Conservation (phyloP, 352 stramenopile species). For the Globisporangium yorkense region DNA sequence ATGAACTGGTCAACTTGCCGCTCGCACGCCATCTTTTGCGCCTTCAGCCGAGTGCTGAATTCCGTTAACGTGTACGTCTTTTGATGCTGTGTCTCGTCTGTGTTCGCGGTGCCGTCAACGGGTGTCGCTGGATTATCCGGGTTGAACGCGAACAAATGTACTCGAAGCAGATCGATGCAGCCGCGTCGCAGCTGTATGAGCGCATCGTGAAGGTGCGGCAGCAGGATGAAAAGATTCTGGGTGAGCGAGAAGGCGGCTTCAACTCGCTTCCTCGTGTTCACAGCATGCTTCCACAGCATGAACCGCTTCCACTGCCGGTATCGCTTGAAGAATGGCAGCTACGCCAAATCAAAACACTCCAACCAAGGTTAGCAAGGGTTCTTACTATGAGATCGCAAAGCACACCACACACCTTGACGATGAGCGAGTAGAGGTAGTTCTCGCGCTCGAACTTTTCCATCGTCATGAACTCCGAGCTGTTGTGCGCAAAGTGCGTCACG, state of each 20-base stretch:
- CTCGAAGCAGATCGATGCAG: conserved; percentile 43
- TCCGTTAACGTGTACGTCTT: conserved; percentile 77
- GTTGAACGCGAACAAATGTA: conserved; percentile 44
- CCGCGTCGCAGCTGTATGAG: conserved; percentile 63
- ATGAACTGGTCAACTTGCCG: conserved; percentile 58
- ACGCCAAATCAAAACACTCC: neutral
- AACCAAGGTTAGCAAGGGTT: neutral
- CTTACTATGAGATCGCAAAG: neutral
- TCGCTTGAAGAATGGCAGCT: conserved; percentile 87
- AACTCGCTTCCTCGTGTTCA: conserved; percentile 47
- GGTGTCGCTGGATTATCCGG: neutral
- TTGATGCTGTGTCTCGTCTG: conserved; percentile 13
- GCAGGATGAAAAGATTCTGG: conserved; percentile 86
- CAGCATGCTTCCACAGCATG: conserved; percentile 73
- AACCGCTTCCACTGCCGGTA: conserved; percentile 92
- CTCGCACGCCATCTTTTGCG: conserved; percentile 61
- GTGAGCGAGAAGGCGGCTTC: conserved; percentile 40
- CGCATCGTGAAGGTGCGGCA: conserved; percentile 73
- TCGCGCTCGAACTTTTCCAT: conserved; percentile 90
- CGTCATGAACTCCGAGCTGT: conserved; percentile 82
- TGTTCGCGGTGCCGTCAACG: neutral
- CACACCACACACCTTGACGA: conserved; percentile 47
- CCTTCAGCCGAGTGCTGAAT: conserved; percentile 71
- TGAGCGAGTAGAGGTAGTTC: conserved; percentile 84
- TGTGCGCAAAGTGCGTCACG: conserved; percentile 83